Percentiles rank a stretch among this genome's conserved stretches.
phyloP scores from a whole-genome alignment of 441 rosid genomes.

The Euphorbia celastroides region DNA sequence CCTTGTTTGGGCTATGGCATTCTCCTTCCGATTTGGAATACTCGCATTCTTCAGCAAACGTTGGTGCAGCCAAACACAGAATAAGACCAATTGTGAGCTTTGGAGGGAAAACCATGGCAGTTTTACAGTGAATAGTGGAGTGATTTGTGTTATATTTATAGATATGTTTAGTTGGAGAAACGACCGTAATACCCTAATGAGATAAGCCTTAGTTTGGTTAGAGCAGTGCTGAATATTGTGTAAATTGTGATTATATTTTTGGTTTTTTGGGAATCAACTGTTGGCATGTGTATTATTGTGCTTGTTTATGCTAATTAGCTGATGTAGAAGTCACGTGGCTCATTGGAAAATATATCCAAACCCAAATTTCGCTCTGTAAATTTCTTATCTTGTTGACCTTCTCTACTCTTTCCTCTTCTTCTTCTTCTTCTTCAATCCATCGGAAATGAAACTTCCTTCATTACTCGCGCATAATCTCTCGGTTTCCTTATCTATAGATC shows the following conservation, averaged over 20 bases:
- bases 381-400: not conserved
- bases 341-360: not conserved
- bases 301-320: not conserved
- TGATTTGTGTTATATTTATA: not conserved
- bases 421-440: not conserved
- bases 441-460: constrained; percentile 14
- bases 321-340: constrained; percentile 7
- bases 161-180: not conserved
- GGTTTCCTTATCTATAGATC: not conserved
- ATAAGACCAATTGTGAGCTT: constrained; percentile 1
- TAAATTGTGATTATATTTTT: not conserved
- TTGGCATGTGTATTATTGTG: not conserved
- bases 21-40: not conserved
- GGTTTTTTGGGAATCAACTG: not conserved
- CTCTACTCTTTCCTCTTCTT: not conserved
- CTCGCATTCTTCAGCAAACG: constrained; percentile 15
- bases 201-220: not conserved
- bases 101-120: not conserved
- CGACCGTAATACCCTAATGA: not conserved
- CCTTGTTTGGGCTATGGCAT: constrained; percentile 27
- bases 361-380: not conserved
- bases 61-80: not conserved
- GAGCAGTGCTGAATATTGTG: not conserved
- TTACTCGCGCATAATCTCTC: constrained; percentile 11
- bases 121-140: not conserved